A percentile compares a stretch with the other conserved stretches of the same genome.
phyloP scores from a whole-genome alignment of 2,329 filamentous ascomycete species.

The Chaetomiaceae sp. region DNA sequence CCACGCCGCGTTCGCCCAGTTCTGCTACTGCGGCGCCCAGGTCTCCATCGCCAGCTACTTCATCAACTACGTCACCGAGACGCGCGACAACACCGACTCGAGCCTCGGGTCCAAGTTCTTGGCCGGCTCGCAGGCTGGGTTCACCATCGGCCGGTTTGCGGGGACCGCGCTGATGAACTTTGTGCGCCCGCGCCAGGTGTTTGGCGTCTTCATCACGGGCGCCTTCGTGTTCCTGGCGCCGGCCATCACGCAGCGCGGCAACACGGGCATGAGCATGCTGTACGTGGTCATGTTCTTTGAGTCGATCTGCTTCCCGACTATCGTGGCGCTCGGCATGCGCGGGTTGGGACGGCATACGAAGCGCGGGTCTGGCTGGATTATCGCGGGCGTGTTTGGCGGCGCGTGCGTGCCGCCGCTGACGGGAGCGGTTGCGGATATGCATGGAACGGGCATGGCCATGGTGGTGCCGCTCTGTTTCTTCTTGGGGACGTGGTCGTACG shows the following conservation, averaged over 20 bases:
- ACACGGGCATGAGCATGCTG: conserved; percentile 53
- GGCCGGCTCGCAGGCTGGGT: conserved; percentile 66
- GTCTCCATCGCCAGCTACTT: conserved; percentile 62
- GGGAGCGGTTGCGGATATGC: conserved; percentile 59
- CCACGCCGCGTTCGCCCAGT: conserved; percentile 69
- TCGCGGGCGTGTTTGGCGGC: conserved; percentile 66
- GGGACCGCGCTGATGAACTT: conserved; percentile 63
- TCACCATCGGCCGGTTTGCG: conserved; percentile 65
- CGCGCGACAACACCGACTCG: conserved; percentile 44
- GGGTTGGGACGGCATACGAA: conserved; percentile 72
- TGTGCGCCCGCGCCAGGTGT: conserved; percentile 59
- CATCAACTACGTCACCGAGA: conserved; percentile 66
- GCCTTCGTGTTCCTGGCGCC: conserved; percentile 58
- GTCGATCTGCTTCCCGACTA: conserved; percentile 74
- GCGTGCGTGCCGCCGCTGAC: conserved; percentile 68
- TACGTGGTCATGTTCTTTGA: conserved; percentile 72
- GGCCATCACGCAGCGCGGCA: conserved; percentile 41
- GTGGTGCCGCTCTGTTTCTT: conserved; percentile 59
- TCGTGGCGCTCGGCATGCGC: conserved; percentile 70
- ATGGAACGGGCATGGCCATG: conserved; percentile 57
- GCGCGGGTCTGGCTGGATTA: conserved; percentile 65
- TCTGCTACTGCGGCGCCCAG: conserved; percentile 72
- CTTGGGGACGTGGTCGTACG: conserved; percentile 49
- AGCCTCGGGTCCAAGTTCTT: conserved; percentile 59
- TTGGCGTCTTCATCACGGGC: conserved; percentile 57